Evolutionary conservation across 75 land plant genomes (phyloP).

Genomic region (Cryptomeria japonica): DNA sequence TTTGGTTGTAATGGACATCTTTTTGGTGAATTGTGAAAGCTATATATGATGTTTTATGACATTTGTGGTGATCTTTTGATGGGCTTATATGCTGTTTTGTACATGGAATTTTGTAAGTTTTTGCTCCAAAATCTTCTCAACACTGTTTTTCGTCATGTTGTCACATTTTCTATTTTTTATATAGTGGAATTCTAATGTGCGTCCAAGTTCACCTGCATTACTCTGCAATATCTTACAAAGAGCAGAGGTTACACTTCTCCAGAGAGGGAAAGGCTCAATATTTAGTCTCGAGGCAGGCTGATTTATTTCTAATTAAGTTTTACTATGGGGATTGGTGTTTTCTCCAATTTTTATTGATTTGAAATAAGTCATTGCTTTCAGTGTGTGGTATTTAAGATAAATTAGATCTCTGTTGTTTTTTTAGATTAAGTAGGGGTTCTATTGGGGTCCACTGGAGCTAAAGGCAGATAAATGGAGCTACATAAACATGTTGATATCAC

Average conservation of each 20-base stretch:
- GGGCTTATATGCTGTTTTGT: too few relatives aligned
- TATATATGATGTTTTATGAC: too few relatives aligned
- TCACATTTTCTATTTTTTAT: not conserved
- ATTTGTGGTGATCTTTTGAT: not conserved
- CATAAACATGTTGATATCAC: too few relatives aligned
- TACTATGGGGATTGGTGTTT: not conserved
- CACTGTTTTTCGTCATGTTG: not conserved
- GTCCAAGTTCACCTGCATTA: not conserved
- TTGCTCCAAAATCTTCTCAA: not conserved
- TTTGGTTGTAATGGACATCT: too few relatives aligned
- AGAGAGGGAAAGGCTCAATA: not conserved
- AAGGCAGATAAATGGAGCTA: too few relatives aligned
- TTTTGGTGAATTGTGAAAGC: too few relatives aligned
- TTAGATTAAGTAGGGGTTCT: too few relatives aligned
- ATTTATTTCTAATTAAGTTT: slow-evolving; percentile 2
- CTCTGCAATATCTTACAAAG: not conserved
- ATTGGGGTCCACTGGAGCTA: too few relatives aligned
- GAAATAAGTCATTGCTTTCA: not conserved
- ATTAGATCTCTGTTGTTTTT: too few relatives aligned
- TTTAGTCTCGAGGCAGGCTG: not conserved
- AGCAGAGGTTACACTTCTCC: not conserved
- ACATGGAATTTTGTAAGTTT: not conserved
- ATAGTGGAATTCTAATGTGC: not conserved
- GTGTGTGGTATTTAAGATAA: too few relatives aligned
- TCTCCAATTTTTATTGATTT: not conserved